Evolutionary conservation across 768 basidiomycete species (phyloP).

Genomic region (Boletus reticuloceps): DNA sequence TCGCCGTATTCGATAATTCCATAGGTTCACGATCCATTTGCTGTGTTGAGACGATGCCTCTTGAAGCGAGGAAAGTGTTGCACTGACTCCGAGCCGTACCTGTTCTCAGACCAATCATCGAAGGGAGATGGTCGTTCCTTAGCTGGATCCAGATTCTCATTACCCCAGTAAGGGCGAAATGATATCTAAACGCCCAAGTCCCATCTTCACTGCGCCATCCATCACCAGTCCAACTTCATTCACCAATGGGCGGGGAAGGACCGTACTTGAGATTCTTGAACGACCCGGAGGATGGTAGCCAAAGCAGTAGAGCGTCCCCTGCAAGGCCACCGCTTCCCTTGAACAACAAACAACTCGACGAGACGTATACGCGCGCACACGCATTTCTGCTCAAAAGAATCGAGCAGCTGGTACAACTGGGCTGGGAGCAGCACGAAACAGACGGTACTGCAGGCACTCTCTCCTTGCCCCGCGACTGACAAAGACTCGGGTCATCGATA

Average conservation of each 20-base stretch:
- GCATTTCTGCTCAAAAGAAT: neutral
- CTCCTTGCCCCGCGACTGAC: neutral
- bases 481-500: too few relatives aligned
- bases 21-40: too few relatives aligned
- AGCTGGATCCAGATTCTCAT: too few relatives aligned
- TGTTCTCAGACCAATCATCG: too few relatives aligned
- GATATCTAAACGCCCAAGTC: neutral
- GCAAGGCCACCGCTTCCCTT: neutral
- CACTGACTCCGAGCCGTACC: too few relatives aligned
- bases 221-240: neutral
- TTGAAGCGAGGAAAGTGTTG: too few relatives aligned
- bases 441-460: neutral
- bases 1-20: too few relatives aligned
- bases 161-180: neutral
- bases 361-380: neutral
- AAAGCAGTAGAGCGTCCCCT: neutral
- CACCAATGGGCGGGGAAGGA: constrained; percentile 8
- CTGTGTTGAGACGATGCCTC: too few relatives aligned
- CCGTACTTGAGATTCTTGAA: constrained; percentile 4
- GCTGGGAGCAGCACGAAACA: neutral
- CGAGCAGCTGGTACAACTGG: neutral
- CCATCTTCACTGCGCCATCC: neutral
- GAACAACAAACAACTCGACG: neutral
- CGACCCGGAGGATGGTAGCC: too few relatives aligned
- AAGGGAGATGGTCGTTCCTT: too few relatives aligned